phyloP scores from a whole-genome alignment of 1,284 basidiomycete species.

The Irpex rosettiformis region DNA sequence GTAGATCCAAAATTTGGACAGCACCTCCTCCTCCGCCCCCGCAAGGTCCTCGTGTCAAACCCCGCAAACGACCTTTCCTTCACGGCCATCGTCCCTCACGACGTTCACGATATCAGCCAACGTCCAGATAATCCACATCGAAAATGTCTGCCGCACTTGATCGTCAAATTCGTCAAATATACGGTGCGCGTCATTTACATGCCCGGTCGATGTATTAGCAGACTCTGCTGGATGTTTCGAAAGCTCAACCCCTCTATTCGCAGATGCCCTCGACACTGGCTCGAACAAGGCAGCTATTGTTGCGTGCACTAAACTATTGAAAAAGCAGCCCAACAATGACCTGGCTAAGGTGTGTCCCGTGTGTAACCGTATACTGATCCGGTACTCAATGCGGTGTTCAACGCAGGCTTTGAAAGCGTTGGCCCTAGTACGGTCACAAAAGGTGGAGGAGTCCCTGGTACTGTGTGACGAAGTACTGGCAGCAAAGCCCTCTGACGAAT shows the following conservation, averaged over 20 bases:
- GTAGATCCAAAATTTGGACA: constrained; percentile 8
- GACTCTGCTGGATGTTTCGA: neutral
- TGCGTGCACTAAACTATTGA: constrained; percentile 80
- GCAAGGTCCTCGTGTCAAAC: neutral
- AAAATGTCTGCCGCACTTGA: constrained; percentile 55
- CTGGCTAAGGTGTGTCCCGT: constrained; percentile 48
- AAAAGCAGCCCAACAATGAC: constrained; percentile 71
- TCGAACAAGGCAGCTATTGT: constrained; percentile 84
- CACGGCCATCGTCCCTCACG: neutral
- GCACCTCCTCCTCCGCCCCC: neutral
- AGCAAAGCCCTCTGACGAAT: constrained; percentile 63
- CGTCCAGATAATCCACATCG: too few relatives aligned
- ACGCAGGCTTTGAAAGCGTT: constrained; percentile 78
- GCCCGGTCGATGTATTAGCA: neutral
- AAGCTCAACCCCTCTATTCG: neutral
- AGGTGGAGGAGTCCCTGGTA: constrained; percentile 76
- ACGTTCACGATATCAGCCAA: neutral
- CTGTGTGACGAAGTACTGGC: constrained; percentile 78
- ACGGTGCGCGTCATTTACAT: constrained; percentile 45
- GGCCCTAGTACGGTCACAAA: constrained; percentile 76
- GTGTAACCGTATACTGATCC: constrained; percentile 3
- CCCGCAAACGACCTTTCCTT: neutral
- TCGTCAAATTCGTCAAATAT: constrained; percentile 77
- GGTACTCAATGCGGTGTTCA: constrained; percentile 2
- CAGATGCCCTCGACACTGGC: constrained; percentile 80